A percentile compares a stretch with the other conserved stretches of the same genome.
Evolutionary conservation across 352 stramenopile genomes (phyloP).

Genomic region (Bremia lactucae): DNA sequence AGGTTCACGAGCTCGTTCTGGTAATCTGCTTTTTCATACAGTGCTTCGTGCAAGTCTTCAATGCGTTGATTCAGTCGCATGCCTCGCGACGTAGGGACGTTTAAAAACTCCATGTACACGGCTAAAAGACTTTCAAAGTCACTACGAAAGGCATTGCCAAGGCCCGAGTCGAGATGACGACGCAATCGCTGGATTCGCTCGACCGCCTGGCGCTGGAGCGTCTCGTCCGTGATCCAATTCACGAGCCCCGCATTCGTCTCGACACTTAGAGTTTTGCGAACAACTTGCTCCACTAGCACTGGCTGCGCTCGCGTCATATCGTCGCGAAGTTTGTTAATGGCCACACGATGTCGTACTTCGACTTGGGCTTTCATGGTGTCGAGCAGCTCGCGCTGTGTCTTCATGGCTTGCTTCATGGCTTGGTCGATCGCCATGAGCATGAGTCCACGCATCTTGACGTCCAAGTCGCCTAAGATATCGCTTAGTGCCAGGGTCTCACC

Average conservation of each 20-base stretch:
- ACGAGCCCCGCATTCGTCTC: slow-evolving; percentile 15
- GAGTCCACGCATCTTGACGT: slow-evolving; percentile 14
- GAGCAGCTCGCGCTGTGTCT: slow-evolving; percentile 24
- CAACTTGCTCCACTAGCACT: slow-evolving; percentile 7
- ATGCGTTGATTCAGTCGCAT: slow-evolving; percentile 19
- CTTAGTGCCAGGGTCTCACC: slow-evolving; percentile 4
- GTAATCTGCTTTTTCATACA: slow-evolving; percentile 11
- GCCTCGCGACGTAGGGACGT: slow-evolving; percentile 13
- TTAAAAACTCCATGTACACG: slow-evolving; percentile 20
- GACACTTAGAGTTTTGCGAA: slow-evolving; percentile 11
- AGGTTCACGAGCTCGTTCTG: slow-evolving; percentile 21
- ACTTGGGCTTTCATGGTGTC: slow-evolving; percentile 10
- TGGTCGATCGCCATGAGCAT: slow-evolving; percentile 24
- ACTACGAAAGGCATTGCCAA: slow-evolving; percentile 18
- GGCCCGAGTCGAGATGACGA: slow-evolving; percentile 7
- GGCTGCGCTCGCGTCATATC: slow-evolving; percentile 13
- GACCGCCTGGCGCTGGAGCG: slow-evolving; percentile 6
- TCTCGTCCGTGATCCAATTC: slow-evolving; percentile 13
- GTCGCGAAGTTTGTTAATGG: slow-evolving; percentile 7
- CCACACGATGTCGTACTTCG: slow-evolving; percentile 8
- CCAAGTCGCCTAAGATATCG: slow-evolving; percentile 19
- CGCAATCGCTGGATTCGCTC: slow-evolving; percentile 9
- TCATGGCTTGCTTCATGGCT: slow-evolving; percentile 14
- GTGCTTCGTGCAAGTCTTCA: slow-evolving; percentile 20
- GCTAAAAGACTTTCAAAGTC: slow-evolving; percentile 20